Base-by-base conservation (phyloP, 345 rosid genomes). In the Syzygium aqueum region DNA sequence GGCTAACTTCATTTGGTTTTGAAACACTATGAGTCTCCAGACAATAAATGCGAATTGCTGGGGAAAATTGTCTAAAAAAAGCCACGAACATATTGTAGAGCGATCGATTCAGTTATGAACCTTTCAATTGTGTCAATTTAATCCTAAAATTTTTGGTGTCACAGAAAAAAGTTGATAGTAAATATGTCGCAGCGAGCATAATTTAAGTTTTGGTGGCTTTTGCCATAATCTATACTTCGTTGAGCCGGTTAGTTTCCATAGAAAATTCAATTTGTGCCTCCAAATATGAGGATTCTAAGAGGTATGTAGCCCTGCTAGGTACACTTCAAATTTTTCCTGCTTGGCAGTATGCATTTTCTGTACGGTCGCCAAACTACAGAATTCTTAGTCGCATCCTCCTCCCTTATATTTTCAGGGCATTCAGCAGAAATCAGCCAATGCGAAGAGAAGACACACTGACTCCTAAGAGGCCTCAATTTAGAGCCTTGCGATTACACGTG, bases 251-350 rank as follows among this genome's bases (percentile, higher is more conserved):
- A 50, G 51, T 43, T 43, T 43, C 46, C 1, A 7, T 43, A 43
- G 46, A 43, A 43, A n/a, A 61, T 61, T 61, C 67, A 61, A 61
- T 2, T 0, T n/a, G 17, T 13, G 33, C 80, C 49, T 33, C 80
- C 7, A 9, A 37, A 33, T 4, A 8, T 37, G 25, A 73, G 37
- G 49, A 33, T 73, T 37, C 25, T 19, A 19, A 17, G 82, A 5
- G 37, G 4, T 73, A 73, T 11, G 27, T 73, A 37, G 82, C 49
- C 49, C 27, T 37, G 82, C 49, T 19, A 5, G 27, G 82, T 73
- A 11, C 19, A 37, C 0, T 33, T 19, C 5, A 9, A 19, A 0
- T 0, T 2, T 19, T 37, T 37, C 49, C 49, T 21, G 49, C 49
- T 19, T 1, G 82, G 49, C 49, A 21, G 49, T 8, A 61, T n/a